These are phyloP conservation scores for Pyrenochaeta sp. DNA, from an alignment of 2,329 filamentous ascomycete species.

Conservation along the genomic window DNA sequence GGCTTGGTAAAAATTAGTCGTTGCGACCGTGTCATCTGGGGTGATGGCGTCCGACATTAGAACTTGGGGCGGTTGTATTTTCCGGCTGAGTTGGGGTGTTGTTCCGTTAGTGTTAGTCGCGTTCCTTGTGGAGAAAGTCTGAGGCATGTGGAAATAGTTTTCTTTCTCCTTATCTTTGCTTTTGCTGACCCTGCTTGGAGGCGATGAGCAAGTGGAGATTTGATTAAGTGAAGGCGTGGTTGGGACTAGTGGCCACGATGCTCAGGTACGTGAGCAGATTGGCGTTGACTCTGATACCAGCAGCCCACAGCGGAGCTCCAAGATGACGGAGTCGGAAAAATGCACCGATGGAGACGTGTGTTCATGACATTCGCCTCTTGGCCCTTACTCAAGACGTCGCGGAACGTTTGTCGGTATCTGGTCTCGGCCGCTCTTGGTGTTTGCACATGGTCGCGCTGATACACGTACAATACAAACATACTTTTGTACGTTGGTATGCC, in stretches of 20 bases:
- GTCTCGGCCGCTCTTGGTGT: not conserved
- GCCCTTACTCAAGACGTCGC: not conserved
- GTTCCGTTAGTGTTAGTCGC: constrained; percentile 22
- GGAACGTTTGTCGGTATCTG: constrained; percentile 6
- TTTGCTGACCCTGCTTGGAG: constrained; percentile 20
- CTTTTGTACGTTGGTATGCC: constrained; percentile 2
- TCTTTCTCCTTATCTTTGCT: constrained; percentile 20
- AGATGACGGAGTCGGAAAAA: constrained; percentile 13
- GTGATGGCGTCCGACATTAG: not conserved
- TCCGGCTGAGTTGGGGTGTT: constrained; percentile 14
- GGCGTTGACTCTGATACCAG: constrained; percentile 17
- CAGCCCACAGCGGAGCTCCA: constrained; percentile 14
- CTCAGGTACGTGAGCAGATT: constrained; percentile 23
- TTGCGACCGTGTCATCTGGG: constrained; percentile 2
- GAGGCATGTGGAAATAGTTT: constrained; percentile 3
- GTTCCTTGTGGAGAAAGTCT: constrained; percentile 19
- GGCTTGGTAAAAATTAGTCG: constrained; percentile 9
- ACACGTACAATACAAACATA: not conserved
- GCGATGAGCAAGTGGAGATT: constrained; percentile 13
- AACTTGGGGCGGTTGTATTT: constrained; percentile 1
- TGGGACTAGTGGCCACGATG: constrained; percentile 21
- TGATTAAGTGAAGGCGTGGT: constrained; percentile 9
- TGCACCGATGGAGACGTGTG: constrained; percentile 10
- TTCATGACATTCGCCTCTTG: constrained; percentile 2
- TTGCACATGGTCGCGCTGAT: not conserved